Conservation (phyloP, 2,329 filamentous ascomycete genomes). For the Colletotrichum trifolii region DNA sequence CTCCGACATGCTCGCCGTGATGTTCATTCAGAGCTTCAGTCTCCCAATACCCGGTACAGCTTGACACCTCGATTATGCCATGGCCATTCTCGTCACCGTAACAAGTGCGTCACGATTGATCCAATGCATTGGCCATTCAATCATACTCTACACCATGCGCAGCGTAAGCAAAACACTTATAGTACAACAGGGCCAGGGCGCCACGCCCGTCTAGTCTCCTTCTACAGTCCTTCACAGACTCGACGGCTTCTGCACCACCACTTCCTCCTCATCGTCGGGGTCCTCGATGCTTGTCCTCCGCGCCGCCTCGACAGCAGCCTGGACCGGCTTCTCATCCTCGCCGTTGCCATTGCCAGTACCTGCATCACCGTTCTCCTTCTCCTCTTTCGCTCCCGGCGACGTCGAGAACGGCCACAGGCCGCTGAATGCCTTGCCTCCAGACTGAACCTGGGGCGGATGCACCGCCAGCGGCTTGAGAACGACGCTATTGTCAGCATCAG, state of each 20-base stretch:
- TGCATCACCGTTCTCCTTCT: constrained; percentile 42
- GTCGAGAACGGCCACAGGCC: constrained; percentile 67
- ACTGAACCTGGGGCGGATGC: constrained; percentile 58
- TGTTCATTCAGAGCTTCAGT: not conserved
- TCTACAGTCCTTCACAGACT: constrained; percentile 27
- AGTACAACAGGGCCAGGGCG: constrained; percentile 21
- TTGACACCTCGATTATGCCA: not conserved
- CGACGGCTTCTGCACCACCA: constrained; percentile 43
- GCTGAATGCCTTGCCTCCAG: constrained; percentile 52
- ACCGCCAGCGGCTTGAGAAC: constrained; percentile 66
- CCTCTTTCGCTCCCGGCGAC: constrained; percentile 48
- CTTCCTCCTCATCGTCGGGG: constrained; percentile 64
- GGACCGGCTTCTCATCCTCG: constrained; percentile 56
- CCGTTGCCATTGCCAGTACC: constrained; percentile 42
- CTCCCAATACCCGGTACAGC: not conserved
- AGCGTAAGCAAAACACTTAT: constrained; percentile 36
- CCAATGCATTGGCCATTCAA: constrained; percentile 23
- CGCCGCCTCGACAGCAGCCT: constrained; percentile 62
- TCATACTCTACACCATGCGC: constrained; percentile 26
- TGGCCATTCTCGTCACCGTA: not conserved
- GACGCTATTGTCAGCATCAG: constrained; percentile 51
- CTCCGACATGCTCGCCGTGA: not conserved
- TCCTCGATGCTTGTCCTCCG: constrained; percentile 69
- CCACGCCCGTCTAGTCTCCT: constrained; percentile 3
- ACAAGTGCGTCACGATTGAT: not conserved